A percentile compares a stretch with the other conserved stretches of the same genome.
Evolutionary conservation across 208 protist genomes (phyloP).

Genomic region (Leishmania martiniquensis): DNA sequence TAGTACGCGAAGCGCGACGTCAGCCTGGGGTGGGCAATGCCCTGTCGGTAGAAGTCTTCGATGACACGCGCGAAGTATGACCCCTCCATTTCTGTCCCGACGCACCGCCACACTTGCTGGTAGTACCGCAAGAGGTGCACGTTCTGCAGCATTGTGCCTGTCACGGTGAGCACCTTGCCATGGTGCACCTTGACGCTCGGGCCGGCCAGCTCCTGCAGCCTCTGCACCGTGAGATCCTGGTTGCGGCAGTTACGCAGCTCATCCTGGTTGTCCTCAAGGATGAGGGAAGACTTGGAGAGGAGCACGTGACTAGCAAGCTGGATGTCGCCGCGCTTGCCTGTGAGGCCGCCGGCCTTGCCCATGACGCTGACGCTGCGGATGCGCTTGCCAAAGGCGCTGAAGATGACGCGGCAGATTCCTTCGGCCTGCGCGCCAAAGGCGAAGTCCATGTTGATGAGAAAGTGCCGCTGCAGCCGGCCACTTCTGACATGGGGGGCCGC

Average conservation of each 20-base stretch:
- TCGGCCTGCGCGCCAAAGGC: slow-evolving; percentile 91
- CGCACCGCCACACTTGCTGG: slow-evolving; percentile 80
- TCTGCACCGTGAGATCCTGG: slow-evolving; percentile 59
- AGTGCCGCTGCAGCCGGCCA: slow-evolving; percentile 56
- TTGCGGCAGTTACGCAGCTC: slow-evolving; percentile 86
- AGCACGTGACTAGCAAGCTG: slow-evolving; percentile 86
- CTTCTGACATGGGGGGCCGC: slow-evolving; percentile 9
- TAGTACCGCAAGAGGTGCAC: slow-evolving; percentile 81
- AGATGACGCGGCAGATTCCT: slow-evolving; percentile 77
- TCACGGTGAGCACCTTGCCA: slow-evolving; percentile 83
- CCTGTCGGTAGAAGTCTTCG: slow-evolving; percentile 81
- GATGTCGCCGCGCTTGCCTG: slow-evolving; percentile 89
- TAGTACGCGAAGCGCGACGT: slow-evolving; percentile 89
- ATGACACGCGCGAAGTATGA: slow-evolving; percentile 89
- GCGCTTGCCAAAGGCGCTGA: slow-evolving; percentile 77
- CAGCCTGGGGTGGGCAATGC: slow-evolving; percentile 63
- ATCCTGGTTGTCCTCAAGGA: slow-evolving; percentile 85
- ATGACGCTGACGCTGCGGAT: slow-evolving; percentile 90
- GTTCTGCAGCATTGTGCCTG: slow-evolving; percentile 91
- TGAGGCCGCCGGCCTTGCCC: slow-evolving; percentile 89
- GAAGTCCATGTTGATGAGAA: slow-evolving; percentile 94
- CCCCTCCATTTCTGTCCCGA: slow-evolving; percentile 91
- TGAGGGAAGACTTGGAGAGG: slow-evolving; percentile 83
- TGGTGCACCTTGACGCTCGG: slow-evolving; percentile 58
- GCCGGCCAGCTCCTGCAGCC: slow-evolving; percentile 62